phyloP scores from a whole-genome alignment of 306 rosid genomes.

The Adenanthera pavonina region DNA sequence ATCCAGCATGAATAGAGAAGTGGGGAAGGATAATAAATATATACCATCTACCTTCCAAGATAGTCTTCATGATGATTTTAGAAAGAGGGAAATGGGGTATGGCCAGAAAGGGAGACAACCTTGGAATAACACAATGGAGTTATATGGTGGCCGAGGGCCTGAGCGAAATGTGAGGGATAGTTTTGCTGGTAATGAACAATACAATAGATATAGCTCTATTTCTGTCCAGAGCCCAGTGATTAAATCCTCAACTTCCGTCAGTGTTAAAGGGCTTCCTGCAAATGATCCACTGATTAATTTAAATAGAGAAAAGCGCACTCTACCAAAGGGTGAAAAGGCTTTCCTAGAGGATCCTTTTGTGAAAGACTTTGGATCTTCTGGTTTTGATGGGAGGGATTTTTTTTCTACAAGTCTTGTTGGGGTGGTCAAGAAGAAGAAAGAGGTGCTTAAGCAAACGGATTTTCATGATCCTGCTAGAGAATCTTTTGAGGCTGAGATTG shows the following conservation, averaged over 20 bases:
- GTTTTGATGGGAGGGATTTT: conserved; percentile 79
- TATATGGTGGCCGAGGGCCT: conserved; percentile 54
- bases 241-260: conserved; percentile 60
- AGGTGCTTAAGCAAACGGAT: conserved; percentile 71
- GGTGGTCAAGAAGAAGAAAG: conserved; percentile 91
- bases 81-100: conserved; percentile 67
- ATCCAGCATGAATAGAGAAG: conserved; percentile 52
- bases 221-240: conserved; percentile 52
- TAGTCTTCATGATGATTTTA: conserved; percentile 53
- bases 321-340: conserved; percentile 69
- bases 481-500: conserved; percentile 98
- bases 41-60: conserved; percentile 53
- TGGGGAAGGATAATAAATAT: conserved; percentile 60
- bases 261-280: conserved; percentile 68
- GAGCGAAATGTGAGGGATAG: conserved; percentile 58
- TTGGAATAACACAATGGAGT: conserved; percentile 62
- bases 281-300: conserved; percentile 85
- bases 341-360: conserved; percentile 69
- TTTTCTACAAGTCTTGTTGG: conserved; percentile 68
- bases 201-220: conserved; percentile 61
- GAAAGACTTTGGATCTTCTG: conserved; percentile 69
- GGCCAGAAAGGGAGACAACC: conserved; percentile 70
- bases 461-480: conserved; percentile 95
- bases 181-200: conserved; percentile 57
- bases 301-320: conserved; percentile 74